Evolutionary conservation across 176 grass and related monocot species (phyloP).

Genomic region (Coix lacrymajobi): DNA sequence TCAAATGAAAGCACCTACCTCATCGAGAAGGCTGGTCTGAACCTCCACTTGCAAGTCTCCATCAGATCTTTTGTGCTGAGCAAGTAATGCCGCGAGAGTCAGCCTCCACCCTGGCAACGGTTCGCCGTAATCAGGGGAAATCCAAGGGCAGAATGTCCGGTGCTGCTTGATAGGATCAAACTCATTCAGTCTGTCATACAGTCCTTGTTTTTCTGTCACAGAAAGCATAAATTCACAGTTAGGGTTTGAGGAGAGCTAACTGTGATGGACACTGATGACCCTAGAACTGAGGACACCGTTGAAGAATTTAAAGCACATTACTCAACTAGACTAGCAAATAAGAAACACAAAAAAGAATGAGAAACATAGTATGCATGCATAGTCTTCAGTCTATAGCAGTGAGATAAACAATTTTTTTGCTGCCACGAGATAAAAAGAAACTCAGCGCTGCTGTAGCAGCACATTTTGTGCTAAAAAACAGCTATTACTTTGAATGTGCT

Average conservation of each 20-base stretch:
- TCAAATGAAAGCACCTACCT: conserved; percentile 48
- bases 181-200: conserved; percentile 52
- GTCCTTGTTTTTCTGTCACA: conserved; percentile 37
- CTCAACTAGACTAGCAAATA: conserved; percentile 1
- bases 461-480: conserved; percentile 11
- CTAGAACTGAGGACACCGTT: not conserved
- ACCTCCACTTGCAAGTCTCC: conserved; percentile 33
- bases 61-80: conserved; percentile 32
- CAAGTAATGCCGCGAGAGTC: conserved; percentile 65
- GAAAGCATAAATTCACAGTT: conserved; percentile 15
- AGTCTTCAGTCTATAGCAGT: not conserved
- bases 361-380: not conserved
- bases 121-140: conserved; percentile 45
- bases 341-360: not conserved
- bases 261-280: not conserved
- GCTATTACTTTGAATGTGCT: conserved; percentile 1
- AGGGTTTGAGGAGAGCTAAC: not conserved
- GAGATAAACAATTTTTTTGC: not conserved
- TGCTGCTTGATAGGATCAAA: conserved; percentile 94
- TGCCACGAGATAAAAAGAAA: not conserved
- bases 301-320: not conserved
- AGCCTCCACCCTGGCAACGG: conserved; percentile 73
- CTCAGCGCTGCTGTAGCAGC: not conserved
- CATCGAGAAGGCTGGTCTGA: conserved; percentile 47
- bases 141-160: conserved; percentile 92